These are phyloP conservation scores for Cyberlindnera misumaiensis DNA, from an alignment of 805 yeast species.

Conservation along the genomic window DNA sequence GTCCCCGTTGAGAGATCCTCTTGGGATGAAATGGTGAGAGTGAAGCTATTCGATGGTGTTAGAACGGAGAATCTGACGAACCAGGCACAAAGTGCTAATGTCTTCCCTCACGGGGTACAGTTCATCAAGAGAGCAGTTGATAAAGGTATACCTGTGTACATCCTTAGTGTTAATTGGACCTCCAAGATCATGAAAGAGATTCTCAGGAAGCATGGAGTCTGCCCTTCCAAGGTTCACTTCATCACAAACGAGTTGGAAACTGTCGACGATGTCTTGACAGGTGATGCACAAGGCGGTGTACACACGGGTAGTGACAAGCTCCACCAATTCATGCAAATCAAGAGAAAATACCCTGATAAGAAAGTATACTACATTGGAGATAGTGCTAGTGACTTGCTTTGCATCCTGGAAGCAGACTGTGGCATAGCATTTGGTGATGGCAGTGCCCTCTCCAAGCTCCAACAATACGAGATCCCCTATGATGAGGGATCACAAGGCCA, in stretches of 20 bases:
- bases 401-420: conserved; percentile 38
- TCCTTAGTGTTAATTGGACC: conserved; percentile 63
- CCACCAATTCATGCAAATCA: conserved; percentile 17
- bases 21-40: conserved; percentile 32
- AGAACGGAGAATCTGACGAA: conserved; percentile 23
- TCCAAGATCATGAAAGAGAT: conserved; percentile 35
- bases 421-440: conserved; percentile 41
- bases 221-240: conserved; percentile 24
- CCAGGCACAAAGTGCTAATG: conserved; percentile 31
- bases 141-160: conserved; percentile 29
- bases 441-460: conserved; percentile 24
- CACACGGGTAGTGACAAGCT: conserved; percentile 36
- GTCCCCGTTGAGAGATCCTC: conserved; percentile 42
- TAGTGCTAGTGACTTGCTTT: conserved; percentile 50
- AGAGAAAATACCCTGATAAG: conserved; percentile 13
- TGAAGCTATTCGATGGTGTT: conserved; percentile 38
- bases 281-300: conserved; percentile 15
- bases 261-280: conserved; percentile 23
- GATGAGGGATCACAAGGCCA: conserved; percentile 13
- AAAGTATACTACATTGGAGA: conserved; percentile 50
- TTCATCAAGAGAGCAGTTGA: conserved; percentile 10
- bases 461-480: conserved; percentile 18
- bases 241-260: conserved; percentile 47
- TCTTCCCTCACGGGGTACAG: conserved; percentile 29
- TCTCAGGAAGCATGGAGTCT: conserved; percentile 20